Percentiles rank a stretch among this genome's conserved stretches.
Evolutionary conservation across 805 yeast genomes (phyloP).

Genomic region (Monosporozyma yasuniensis): DNA sequence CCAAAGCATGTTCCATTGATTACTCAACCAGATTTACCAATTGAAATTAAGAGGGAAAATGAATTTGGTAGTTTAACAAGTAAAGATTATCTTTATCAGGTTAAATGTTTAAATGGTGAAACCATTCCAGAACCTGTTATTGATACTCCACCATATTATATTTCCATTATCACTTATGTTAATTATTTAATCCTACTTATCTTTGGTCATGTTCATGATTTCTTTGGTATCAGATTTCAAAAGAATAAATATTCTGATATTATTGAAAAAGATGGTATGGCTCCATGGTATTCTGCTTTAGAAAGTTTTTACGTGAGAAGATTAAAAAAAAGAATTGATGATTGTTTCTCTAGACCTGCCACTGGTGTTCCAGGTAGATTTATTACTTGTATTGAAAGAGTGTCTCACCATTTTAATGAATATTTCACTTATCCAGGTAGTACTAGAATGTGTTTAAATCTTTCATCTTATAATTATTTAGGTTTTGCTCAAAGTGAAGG

Average conservation of each 20-base stretch:
- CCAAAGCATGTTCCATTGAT: conserved; percentile 30
- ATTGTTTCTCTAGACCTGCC: conserved; percentile 93
- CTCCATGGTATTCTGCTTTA: conserved; percentile 91
- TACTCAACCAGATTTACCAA: conserved; percentile 26
- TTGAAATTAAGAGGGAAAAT: conserved; percentile 39
- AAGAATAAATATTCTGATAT: conserved; percentile 58
- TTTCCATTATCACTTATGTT: conserved; percentile 73
- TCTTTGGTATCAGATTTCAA: conserved; percentile 65
- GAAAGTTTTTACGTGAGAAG: conserved; percentile 92
- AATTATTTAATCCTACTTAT: conserved; percentile 77
- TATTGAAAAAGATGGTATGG: conserved; percentile 76
- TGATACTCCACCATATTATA: conserved; percentile 82
- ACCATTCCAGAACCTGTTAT: conserved; percentile 52
- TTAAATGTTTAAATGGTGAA: conserved; percentile 45
- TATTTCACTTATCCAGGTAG: conserved; percentile 69
- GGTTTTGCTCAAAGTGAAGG: conserved; percentile 97
- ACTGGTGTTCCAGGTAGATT: conserved; percentile 95
- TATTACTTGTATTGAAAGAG: conserved; percentile 72
- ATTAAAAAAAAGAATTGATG: conserved; percentile 82
- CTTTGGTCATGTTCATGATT: conserved; percentile 86
- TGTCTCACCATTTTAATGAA: conserved; percentile 53
- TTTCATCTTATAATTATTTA: conserved; percentile 85
- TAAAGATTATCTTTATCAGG: conserved; percentile 52
- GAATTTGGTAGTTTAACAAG: conserved; percentile 71
- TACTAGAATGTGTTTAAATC: conserved; percentile 68